phyloP scores from a whole-genome alignment of 192 early-diverging fungal species.

The Kickxella alabastrina region DNA sequence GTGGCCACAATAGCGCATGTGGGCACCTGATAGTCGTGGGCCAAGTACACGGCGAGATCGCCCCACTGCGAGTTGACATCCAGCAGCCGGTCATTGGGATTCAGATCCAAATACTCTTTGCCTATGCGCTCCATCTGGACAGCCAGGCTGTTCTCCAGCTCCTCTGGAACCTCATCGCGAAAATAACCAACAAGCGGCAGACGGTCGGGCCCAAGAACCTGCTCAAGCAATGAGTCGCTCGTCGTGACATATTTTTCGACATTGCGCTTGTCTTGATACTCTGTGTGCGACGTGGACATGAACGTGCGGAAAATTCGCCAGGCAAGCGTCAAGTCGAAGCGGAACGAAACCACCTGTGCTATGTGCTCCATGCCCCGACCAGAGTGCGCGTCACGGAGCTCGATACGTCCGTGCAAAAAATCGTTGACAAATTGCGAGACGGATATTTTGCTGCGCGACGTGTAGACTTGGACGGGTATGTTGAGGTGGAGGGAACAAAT shows the following conservation, averaged over 20 bases:
- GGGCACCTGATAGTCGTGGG: conserved; percentile 32
- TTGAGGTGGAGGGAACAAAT: conserved; percentile 50
- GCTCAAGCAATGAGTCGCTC: conserved; percentile 46
- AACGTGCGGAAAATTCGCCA: conserved; percentile 25
- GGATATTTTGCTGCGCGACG: conserved; percentile 31
- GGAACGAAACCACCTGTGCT: conserved; percentile 36
- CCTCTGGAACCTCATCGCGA: conserved; percentile 34
- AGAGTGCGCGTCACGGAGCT: conserved; percentile 48
- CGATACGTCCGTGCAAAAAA: conserved; percentile 40
- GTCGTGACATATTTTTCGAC: conserved; percentile 27
- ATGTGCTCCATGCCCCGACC: conserved; percentile 39
- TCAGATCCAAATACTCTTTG: conserved; percentile 46
- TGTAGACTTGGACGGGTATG: conserved; percentile 47
- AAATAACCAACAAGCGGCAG: conserved; percentile 46
- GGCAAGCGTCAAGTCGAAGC: conserved; percentile 18
- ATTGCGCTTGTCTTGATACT: conserved; percentile 15
- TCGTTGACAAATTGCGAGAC: conserved; percentile 42
- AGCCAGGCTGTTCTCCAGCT: conserved; percentile 22
- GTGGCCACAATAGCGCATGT: conserved; percentile 37
- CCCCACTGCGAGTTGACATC: conserved; percentile 49
- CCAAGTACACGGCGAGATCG: conserved; percentile 45
- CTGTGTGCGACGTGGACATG: conserved; percentile 23
- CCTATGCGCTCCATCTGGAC: conserved; percentile 41
- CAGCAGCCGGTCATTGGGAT: conserved; percentile 43
- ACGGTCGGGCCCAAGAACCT: conserved; percentile 41